These are phyloP conservation scores for Ilyonectria sp. DNA, from an alignment of 2,329 filamentous ascomycete genomes.

Conservation along the genomic window DNA sequence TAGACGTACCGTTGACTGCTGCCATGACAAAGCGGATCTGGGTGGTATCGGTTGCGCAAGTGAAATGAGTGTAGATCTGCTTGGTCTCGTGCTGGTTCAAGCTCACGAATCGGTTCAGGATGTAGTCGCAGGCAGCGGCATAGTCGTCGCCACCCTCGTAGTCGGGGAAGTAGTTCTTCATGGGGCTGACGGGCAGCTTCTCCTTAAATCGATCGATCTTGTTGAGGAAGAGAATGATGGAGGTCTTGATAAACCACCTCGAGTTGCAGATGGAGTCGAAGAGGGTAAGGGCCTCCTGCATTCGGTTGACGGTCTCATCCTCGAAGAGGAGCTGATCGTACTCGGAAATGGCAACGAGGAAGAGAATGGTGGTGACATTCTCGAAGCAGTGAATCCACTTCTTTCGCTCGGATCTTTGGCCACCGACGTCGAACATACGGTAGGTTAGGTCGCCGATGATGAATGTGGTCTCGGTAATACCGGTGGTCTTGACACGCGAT, in stretches of 20 bases:
- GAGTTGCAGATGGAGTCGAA: conserved; percentile 93
- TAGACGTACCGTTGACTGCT: conserved; percentile 89
- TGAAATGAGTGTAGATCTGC: conserved; percentile 99
- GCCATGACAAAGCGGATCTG: conserved; percentile 99
- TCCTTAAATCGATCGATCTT: conserved; percentile 93
- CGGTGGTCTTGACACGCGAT: conserved; percentile 97
- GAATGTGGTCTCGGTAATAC: conserved; percentile 97
- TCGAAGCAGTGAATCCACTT: conserved; percentile 99
- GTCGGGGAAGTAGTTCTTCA: conserved; percentile 91
- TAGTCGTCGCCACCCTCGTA: conserved; percentile 98
- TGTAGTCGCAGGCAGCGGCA: conserved; percentile 96
- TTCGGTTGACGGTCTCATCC: conserved; percentile 95
- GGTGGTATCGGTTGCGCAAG: conserved; percentile 97
- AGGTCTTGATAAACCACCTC: conserved; percentile 91
- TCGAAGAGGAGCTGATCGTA: conserved; percentile 97
- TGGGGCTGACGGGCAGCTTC: conserved; percentile 86
- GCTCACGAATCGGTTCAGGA: conserved; percentile 97
- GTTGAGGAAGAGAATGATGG: conserved; percentile 90
- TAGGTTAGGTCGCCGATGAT: conserved; percentile 96
- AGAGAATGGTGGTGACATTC: conserved; percentile 96
- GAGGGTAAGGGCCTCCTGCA: conserved; percentile 89
- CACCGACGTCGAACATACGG: conserved; percentile 97
- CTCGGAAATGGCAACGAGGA: conserved; percentile 96
- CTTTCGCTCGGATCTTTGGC: conserved; percentile 95
- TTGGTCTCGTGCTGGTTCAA: conserved; percentile 99